A percentile compares a stretch with the other conserved stretches of the same genome.
Conservation (phyloP, 2,329 filamentous ascomycete genomes). For the Ascochyta clinopodiicola region DNA sequence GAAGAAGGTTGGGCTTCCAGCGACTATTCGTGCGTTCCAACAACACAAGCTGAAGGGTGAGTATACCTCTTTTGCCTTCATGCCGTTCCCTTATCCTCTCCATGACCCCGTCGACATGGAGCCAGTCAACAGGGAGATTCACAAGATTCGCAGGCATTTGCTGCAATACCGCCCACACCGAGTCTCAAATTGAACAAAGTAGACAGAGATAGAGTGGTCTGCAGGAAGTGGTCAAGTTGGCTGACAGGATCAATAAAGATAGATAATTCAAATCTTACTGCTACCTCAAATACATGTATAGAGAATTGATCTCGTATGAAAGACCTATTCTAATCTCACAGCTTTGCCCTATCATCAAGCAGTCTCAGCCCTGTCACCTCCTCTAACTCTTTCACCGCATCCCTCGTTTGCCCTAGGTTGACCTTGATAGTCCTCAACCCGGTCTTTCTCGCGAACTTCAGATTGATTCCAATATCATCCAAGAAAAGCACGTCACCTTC, state of each 20-base stretch:
- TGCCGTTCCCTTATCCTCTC: no score
- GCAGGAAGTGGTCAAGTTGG: no score
- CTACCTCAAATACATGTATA: no score
- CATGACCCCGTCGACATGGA: not conserved
- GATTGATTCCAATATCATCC: conserved; percentile 93
- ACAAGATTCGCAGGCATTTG: not conserved
- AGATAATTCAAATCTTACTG: no score
- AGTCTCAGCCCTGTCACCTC: conserved; percentile 71
- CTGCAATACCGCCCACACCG: no score
- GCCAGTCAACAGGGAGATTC: not conserved
- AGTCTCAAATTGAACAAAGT: no score
- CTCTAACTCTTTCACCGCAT: conserved; percentile 85
- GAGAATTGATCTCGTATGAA: not conserved
- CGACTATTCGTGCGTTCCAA: not conserved
- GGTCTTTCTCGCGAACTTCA: conserved; percentile 76
- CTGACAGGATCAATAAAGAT: no score
- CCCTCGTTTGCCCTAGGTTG: conserved; percentile 74
- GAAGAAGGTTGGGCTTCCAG: not conserved
- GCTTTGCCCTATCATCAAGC: conserved; percentile 53
- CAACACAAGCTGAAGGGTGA: conserved; percentile 3
- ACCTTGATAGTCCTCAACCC: conserved; percentile 90
- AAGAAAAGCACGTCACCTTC: conserved; percentile 80
- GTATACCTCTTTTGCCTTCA: not conserved
- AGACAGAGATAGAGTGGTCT: no score
- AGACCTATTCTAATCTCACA: conserved; percentile 20